Base-by-base conservation (phyloP, 495 filamentous ascomycete genomes). In the Gamarada debralockiae region DNA sequence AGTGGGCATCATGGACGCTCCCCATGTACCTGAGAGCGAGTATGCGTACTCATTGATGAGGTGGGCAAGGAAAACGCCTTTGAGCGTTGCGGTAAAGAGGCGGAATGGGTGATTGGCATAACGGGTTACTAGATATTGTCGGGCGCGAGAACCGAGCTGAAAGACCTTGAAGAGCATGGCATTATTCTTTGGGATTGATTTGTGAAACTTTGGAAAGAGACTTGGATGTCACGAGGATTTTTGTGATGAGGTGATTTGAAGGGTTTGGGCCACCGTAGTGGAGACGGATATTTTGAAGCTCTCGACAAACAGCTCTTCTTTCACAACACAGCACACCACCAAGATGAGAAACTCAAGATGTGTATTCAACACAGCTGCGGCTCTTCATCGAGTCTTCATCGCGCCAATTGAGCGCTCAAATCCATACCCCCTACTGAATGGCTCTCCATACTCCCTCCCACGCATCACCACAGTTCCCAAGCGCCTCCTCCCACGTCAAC, bases 1-100 rank as follows among this genome's bases (percentile, higher is more conserved):
- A 3, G 89, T 92, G 22, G 90, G 90, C 43, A 90, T 79, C 88
- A 92, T 92, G 1, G 84, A 89, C 0, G 88, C 81, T 1, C 89
- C 89, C 24, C 69, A 70, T 49, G 77, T 77, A 7, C 71, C 70
- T 29, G 79, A 75, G 45, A 81, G 53, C 43, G 59, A 63, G 67
- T 73, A 71, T 45, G 73, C 70, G 65, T 85, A 76, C 13, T 73
- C 65, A 58, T 72, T 76, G 54, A 85, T 61, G 10, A 90, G 65
- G 67, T 93, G 87, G 15, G 61, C 43, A 51, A 79, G 62, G 29
- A 75, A 69, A 50, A 77, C 59, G 27, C 65, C 63, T 52, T 83
- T 77, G 40, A 70, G 43, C 1, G 69, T 70, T 45, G 60, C 44
- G 3, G 43, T 50, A 18, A 61, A 34, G 17, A 64, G 33, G 1